Conservation (phyloP, 306 rosid genomes). For the Dryas octopetala region DNA sequence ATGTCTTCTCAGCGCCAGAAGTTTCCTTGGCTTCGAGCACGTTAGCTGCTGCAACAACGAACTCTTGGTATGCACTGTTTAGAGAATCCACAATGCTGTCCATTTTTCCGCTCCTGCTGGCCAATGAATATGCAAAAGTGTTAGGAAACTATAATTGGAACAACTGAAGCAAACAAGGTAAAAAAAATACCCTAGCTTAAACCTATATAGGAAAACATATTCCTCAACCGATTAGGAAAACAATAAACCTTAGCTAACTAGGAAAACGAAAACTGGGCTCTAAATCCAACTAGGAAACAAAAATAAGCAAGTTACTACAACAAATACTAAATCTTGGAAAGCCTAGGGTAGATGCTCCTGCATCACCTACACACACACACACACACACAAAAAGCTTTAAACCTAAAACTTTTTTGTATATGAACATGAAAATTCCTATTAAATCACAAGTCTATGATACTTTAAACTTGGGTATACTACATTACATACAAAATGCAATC, state of each 20-base stretch:
- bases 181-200: no score
- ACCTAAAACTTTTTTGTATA: neutral
- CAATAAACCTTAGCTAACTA: no score
- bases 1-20: slow-evolving; percentile 48
- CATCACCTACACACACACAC: no score
- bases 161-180: neutral
- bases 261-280: no score
- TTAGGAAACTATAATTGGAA: neutral
- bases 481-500: no score
- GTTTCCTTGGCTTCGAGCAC: slow-evolving; percentile 62
- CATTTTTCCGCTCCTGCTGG: slow-evolving; percentile 31
- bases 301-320: no score
- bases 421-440: neutral
- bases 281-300: no score
- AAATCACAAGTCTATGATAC: neutral
- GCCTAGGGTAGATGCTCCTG: no score
- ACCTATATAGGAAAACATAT: no score
- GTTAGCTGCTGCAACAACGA: slow-evolving; percentile 62
- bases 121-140: neutral
- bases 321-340: no score
- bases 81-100: slow-evolving; percentile 66
- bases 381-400: neutral
- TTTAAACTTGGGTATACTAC: neutral
- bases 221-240: no score
- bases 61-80: slow-evolving; percentile 65